These are phyloP conservation scores for Carex cristatella DNA, from an alignment of 176 grass and related monocot species.

Conservation along the genomic window DNA sequence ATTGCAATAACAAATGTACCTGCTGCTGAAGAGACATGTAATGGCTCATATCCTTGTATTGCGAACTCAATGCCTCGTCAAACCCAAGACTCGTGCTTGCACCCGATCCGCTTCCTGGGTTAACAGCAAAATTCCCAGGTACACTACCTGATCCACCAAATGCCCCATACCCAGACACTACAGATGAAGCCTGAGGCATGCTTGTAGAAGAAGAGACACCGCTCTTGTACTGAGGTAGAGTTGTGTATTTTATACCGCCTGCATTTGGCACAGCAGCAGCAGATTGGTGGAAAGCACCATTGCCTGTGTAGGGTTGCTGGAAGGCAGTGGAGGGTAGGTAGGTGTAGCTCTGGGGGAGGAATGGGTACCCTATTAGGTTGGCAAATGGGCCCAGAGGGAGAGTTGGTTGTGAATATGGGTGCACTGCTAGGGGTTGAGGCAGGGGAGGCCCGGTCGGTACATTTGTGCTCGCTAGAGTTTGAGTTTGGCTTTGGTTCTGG, in stretches of 20 bases:
- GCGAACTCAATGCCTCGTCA: conserved; percentile 68
- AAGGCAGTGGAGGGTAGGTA: conserved; percentile 79
- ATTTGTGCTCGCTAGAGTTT: conserved; percentile 57
- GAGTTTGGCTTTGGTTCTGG: conserved; percentile 24
- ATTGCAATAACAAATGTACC: conserved; percentile 34
- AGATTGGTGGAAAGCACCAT: conserved; percentile 78
- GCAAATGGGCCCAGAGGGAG: conserved; percentile 61
- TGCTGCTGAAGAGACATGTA: conserved; percentile 94
- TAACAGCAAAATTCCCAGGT: conserved; percentile 57
- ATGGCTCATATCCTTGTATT: conserved; percentile 76
- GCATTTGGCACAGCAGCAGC: conserved; percentile 50
- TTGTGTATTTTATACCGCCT: conserved; percentile 77
- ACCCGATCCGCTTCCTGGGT: conserved; percentile 44
- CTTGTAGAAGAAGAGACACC: conserved; percentile 50
- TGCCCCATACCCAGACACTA: conserved; percentile 71
- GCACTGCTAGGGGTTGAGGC: conserved; percentile 71
- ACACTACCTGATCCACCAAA: conserved; percentile 71
- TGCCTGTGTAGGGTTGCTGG: conserved; percentile 84
- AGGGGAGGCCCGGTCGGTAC: conserved; percentile 44
- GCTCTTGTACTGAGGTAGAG: conserved; percentile 73
- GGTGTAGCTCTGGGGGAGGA: conserved; percentile 73
- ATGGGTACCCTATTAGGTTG: conserved; percentile 87
- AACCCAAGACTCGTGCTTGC: conserved; percentile 62
- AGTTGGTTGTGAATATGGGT: conserved; percentile 92
- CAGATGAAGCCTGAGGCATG: conserved; percentile 54